Percentiles rank a stretch among this genome's conserved stretches.
phyloP scores from a whole-genome alignment of 805 yeast genomes.

The Cyberlindnera japonica region DNA sequence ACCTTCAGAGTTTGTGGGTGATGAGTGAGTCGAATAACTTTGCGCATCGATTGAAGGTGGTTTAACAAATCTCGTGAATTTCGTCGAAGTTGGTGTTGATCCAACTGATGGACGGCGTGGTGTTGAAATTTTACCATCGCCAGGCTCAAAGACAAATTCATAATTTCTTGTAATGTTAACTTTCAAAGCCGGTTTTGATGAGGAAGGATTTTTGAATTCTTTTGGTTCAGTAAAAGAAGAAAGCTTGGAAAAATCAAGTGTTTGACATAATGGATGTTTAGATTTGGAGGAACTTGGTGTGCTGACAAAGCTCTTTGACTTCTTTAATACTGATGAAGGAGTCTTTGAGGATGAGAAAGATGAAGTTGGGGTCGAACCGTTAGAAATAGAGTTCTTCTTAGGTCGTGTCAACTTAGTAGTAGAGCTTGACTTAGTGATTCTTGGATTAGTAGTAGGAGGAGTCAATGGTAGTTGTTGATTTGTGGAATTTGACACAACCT shows the following conservation, averaged over 20 bases:
- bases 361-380: slow-evolving; percentile 6
- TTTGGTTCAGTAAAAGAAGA: background rate
- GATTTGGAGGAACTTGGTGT: background rate
- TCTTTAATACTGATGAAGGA: too few species aligned
- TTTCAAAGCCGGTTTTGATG: slow-evolving; percentile 8
- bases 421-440: slow-evolving; percentile 20
- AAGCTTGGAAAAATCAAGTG: slow-evolving; percentile 26
- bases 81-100: slow-evolving; percentile 20
- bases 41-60: slow-evolving; percentile 25
- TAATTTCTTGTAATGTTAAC: slow-evolving; percentile 18
- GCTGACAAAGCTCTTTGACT: slow-evolving; percentile 25
- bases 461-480: slow-evolving; percentile 9
- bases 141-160: slow-evolving; percentile 27
- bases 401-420: slow-evolving; percentile 22
- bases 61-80: slow-evolving; percentile 18
- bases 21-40: slow-evolving; percentile 21
- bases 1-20: slow-evolving; percentile 26
- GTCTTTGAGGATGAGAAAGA: too few species aligned
- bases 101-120: slow-evolving; percentile 20
- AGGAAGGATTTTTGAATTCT: background rate
- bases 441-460: slow-evolving; percentile 13
- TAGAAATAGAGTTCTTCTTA: slow-evolving; percentile 21
- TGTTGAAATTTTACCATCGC: slow-evolving; percentile 13
- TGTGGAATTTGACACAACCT: background rate
- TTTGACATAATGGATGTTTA: slow-evolving; percentile 20